Percentiles rank a stretch among this genome's conserved stretches.
Evolutionary conservation across 306 rosid species (phyloP).

Genomic region (Quercus cerris): DNA sequence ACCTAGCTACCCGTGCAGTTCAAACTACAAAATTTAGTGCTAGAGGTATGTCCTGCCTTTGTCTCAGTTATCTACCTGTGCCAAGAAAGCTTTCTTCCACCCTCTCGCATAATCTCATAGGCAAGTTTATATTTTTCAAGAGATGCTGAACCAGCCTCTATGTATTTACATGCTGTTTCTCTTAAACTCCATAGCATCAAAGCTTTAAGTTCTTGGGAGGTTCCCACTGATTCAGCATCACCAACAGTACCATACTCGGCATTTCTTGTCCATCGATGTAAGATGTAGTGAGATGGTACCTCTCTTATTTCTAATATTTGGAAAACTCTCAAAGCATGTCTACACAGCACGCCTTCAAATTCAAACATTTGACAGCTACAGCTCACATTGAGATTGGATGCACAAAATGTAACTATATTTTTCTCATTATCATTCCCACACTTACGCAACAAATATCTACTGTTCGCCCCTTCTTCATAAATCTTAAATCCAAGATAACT

Average conservation of each 20-base stretch:
- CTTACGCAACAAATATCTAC: slow-evolving; percentile 79
- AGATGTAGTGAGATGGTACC: slow-evolving; percentile 75
- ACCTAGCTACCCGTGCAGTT: slow-evolving; percentile 16
- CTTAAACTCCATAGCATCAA: slow-evolving; percentile 95
- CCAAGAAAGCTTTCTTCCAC: slow-evolving; percentile 88
- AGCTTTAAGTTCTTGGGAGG: slow-evolving; percentile 68
- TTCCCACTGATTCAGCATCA: slow-evolving; percentile 61
- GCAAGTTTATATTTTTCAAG: slow-evolving; percentile 89
- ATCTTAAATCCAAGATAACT: slow-evolving; percentile 87
- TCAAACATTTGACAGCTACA: slow-evolving; percentile 98
- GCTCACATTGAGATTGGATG: slow-evolving; percentile 47
- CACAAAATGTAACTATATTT: slow-evolving; percentile 58
- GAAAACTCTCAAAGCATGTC: slow-evolving; percentile 80
- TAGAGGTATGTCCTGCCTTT: slow-evolving; percentile 28
- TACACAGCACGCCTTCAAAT: slow-evolving; percentile 85
- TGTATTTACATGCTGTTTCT: slow-evolving; percentile 83
- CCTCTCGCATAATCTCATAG: slow-evolving; percentile 83
- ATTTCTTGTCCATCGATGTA: slow-evolving; percentile 88
- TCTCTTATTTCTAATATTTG: slow-evolving; percentile 83
- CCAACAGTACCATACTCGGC: slow-evolving; percentile 79
- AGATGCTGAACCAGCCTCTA: slow-evolving; percentile 86
- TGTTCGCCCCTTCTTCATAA: slow-evolving; percentile 58
- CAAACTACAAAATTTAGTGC: slow-evolving; percentile 29
- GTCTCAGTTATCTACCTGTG: slow-evolving; percentile 47
- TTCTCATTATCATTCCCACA: slow-evolving; percentile 75